These are phyloP conservation scores for Tillandsia leiboldiana DNA, from an alignment of 176 grass and related monocot species.

Conservation along the genomic window DNA sequence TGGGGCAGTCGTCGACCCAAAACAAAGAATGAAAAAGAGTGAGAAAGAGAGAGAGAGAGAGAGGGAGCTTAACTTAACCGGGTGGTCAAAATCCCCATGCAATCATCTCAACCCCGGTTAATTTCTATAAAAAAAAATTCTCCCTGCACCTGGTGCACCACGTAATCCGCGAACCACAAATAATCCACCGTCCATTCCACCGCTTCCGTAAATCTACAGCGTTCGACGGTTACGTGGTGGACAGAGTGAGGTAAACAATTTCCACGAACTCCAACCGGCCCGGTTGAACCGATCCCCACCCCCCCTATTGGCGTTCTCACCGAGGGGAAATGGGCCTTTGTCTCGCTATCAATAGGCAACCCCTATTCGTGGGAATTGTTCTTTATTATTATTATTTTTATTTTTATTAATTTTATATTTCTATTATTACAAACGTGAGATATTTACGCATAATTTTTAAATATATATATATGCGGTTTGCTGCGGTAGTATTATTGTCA, in stretches of 20 bases:
- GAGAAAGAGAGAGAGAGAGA: not conserved
- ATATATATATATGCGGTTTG: too few species aligned
- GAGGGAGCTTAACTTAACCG: not conserved
- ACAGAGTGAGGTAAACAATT: too few species aligned
- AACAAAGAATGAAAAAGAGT: too few species aligned
- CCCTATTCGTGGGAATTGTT: not conserved
- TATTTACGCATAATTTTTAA: too few species aligned
- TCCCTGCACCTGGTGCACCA: too few species aligned
- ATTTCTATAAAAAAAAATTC: not conserved
- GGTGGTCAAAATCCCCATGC: not conserved
- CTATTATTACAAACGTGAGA: too few species aligned
- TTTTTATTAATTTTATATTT: too few species aligned
- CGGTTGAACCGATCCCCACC: not conserved
- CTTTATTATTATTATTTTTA: too few species aligned
- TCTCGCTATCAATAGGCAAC: slow-evolving; percentile 20
- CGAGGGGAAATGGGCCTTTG: slow-evolving; percentile 1
- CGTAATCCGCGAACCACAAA: not conserved
- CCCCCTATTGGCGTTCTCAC: slow-evolving; percentile 2
- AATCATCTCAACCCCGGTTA: slow-evolving; percentile 15
- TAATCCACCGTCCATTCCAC: too few species aligned
- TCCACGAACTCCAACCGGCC: not conserved
- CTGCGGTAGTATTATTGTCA: too few species aligned
- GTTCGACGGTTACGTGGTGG: too few species aligned
- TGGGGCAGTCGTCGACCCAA: slow-evolving; percentile 12
- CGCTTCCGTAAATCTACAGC: too few species aligned